Evolutionary conservation across 371 early-diverging fungal species (phyloP).

Genomic region (Nematocida sp.): DNA sequence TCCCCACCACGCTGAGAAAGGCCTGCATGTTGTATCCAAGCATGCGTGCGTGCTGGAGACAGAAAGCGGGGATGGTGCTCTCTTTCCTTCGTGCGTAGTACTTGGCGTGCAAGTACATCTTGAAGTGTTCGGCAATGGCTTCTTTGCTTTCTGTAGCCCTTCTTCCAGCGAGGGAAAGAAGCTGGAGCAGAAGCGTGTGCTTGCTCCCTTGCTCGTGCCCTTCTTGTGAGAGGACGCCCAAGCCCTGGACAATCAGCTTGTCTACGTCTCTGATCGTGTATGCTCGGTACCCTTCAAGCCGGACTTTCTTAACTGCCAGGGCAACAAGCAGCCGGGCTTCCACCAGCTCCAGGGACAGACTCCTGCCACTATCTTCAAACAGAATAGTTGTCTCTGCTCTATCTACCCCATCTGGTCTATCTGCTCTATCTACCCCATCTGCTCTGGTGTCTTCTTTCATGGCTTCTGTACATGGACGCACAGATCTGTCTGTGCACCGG

Average conservation of each 20-base stretch:
- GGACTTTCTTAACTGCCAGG: constrained; percentile 9
- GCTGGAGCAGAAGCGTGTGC: background rate
- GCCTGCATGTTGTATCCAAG: no score
- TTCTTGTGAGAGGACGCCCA: background rate
- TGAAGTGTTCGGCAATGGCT: background rate
- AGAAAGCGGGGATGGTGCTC: background rate
- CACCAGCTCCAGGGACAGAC: background rate
- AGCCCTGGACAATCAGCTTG: background rate
- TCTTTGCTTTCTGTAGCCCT: constrained; percentile 1
- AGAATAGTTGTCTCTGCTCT: background rate
- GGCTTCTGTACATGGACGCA: no score
- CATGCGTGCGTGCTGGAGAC: background rate
- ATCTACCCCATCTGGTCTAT: background rate
- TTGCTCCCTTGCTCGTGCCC: background rate
- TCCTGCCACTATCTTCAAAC: background rate
- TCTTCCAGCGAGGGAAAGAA: background rate
- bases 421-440: no score
- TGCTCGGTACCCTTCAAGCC: background rate
- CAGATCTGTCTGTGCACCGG: no score
- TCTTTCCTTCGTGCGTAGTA: background rate
- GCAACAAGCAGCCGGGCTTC: constrained; percentile 20
- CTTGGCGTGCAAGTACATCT: background rate
- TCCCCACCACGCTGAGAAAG: no score
- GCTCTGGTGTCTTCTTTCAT: background rate
- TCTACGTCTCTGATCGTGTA: background rate